Evolutionary conservation across 805 yeast genomes (phyloP).

Genomic region (Candida corydali): DNA sequence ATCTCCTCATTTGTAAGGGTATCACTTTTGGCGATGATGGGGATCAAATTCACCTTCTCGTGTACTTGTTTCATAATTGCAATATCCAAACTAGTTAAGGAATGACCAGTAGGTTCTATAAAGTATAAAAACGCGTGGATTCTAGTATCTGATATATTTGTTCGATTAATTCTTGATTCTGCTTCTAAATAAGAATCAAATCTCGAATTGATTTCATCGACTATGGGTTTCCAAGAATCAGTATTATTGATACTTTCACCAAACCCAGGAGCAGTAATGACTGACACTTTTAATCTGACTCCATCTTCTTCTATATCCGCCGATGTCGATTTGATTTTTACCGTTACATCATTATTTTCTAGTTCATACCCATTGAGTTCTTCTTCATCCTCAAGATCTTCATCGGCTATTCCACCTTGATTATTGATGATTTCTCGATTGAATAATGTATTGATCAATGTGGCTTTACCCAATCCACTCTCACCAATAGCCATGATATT

Average conservation of each 20-base stretch:
- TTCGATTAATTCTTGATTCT: slow-evolving; percentile 79
- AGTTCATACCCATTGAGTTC: slow-evolving; percentile 15
- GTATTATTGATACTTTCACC: slow-evolving; percentile 77
- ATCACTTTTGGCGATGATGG: slow-evolving; percentile 92
- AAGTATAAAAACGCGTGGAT: slow-evolving; percentile 92
- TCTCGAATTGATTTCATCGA: slow-evolving; percentile 81
- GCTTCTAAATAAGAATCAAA: slow-evolving; percentile 86
- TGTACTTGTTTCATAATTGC: slow-evolving; percentile 83
- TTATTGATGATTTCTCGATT: slow-evolving; percentile 31
- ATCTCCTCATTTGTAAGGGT: slow-evolving; percentile 87
- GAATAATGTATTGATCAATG: slow-evolving; percentile 87
- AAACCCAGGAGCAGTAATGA: slow-evolving; percentile 89
- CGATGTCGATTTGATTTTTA: slow-evolving; percentile 23
- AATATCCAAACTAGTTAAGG: slow-evolving; percentile 83
- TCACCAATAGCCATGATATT: slow-evolving; percentile 90
- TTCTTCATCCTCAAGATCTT: slow-evolving; percentile 31
- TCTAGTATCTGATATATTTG: slow-evolving; percentile 70
- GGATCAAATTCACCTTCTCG: slow-evolving; percentile 88
- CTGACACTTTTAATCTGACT: slow-evolving; percentile 77
- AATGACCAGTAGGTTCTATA: slow-evolving; percentile 96
- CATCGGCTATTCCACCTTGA: slow-evolving; percentile 8
- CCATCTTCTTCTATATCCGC: slow-evolving; percentile 79
- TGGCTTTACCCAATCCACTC: slow-evolving; percentile 88
- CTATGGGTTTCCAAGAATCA: slow-evolving; percentile 82
- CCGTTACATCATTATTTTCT: slow-evolving; percentile 15